phyloP scores from a whole-genome alignment of 208 protist genomes.

The Acanthamoeba triangularis region DNA sequence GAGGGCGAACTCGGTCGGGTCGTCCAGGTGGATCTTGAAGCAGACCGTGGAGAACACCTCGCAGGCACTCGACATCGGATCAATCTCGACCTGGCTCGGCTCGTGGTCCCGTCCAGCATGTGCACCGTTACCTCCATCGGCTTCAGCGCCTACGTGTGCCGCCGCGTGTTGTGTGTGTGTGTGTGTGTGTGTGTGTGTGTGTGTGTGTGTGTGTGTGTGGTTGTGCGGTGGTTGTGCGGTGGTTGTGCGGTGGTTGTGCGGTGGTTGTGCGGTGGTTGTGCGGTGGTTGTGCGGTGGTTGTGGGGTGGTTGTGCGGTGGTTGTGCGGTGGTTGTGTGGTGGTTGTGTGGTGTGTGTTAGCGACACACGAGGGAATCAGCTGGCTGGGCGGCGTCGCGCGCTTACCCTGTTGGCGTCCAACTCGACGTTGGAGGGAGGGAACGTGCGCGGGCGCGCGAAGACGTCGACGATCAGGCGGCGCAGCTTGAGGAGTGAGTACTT shows the following conservation, averaged over 20 bases:
- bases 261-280: too few species aligned
- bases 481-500: not conserved
- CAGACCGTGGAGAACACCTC: constrained; percentile 48
- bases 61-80: constrained; percentile 26
- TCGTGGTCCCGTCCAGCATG: not conserved
- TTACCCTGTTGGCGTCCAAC: constrained; percentile 42
- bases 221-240: too few species aligned
- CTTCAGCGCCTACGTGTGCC: not conserved
- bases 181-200: too few species aligned
- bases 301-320: too few species aligned
- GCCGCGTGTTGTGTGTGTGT: not conserved
- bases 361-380: not conserved
- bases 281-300: too few species aligned
- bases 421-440: constrained; percentile 28
- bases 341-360: not conserved
- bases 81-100: constrained; percentile 1
- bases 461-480: constrained; percentile 28
- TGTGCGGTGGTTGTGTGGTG: too few species aligned
- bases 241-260: too few species aligned
- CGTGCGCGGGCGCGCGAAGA: constrained; percentile 12
- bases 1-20: constrained; percentile 67
- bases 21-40: constrained; percentile 62
- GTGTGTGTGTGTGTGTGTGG: too few species aligned
- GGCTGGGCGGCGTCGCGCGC: not conserved
- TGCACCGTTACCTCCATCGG: constrained; percentile 9